Percentiles rank a stretch among this genome's conserved stretches.
Evolutionary conservation across 495 filamentous ascomycete species (phyloP).

Genomic region (Xylaria palmicola): DNA sequence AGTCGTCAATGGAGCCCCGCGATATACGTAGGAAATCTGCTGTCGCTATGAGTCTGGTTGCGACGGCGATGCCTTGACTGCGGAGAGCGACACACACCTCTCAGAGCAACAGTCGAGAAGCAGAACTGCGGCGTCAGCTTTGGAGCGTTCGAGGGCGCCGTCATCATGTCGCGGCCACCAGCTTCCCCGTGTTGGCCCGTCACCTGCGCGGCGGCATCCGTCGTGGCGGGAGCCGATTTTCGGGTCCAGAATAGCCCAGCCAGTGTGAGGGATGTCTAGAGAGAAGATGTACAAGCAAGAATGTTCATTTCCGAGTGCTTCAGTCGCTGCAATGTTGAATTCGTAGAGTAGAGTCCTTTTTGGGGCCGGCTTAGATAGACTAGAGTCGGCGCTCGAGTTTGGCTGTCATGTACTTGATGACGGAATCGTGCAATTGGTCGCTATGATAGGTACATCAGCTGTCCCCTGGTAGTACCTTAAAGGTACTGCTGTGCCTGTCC

Average conservation of each 20-base stretch:
- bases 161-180: constrained; percentile 53
- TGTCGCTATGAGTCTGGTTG: constrained; percentile 4
- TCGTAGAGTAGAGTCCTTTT: no score
- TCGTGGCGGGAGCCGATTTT: constrained; percentile 37
- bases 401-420: not conserved
- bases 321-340: not conserved
- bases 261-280: constrained; percentile 36
- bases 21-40: constrained; percentile 93
- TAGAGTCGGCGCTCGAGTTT: not conserved
- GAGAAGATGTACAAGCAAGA: not conserved
- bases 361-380: not conserved
- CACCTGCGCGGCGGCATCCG: constrained; percentile 31
- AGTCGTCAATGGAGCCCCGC: constrained; percentile 82
- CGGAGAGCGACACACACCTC: constrained; percentile 59
- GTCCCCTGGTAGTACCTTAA: not conserved
- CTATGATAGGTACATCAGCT: not conserved
- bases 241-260: constrained; percentile 51
- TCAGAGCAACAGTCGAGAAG: constrained; percentile 79
- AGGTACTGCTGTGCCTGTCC: not conserved
- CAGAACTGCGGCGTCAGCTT: constrained; percentile 84
- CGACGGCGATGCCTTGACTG: not conserved
- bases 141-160: constrained; percentile 58
- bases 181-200: constrained; percentile 18
- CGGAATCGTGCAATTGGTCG: not conserved
- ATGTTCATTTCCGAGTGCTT: not conserved